These are phyloP conservation scores for Fremontodendron californicum DNA, from an alignment of 345 rosid species.

Conservation along the genomic window DNA sequence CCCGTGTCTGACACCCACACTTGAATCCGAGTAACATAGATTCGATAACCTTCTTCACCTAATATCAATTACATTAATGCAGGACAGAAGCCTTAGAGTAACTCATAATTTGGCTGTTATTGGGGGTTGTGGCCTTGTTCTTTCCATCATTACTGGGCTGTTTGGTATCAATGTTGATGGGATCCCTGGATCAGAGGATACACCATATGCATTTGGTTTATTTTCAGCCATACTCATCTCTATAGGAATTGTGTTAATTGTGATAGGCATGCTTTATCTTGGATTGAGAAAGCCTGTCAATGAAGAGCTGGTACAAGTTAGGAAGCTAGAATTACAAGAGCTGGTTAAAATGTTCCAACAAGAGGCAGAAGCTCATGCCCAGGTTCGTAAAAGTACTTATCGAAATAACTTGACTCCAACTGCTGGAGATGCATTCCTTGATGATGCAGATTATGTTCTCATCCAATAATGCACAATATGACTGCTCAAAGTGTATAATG, in stretches of 20 bases:
- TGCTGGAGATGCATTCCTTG: conserved; percentile 48
- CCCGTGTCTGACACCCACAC: no score
- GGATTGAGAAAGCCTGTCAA: conserved; percentile 70
- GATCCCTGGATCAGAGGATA: conserved; percentile 66
- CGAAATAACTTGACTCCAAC: conserved; percentile 75
- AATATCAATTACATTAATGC: conserved; percentile 4
- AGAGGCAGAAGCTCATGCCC: conserved; percentile 98
- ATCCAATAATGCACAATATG: conserved; percentile 37
- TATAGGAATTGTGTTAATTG: conserved; percentile 57
- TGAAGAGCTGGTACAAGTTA: conserved; percentile 59
- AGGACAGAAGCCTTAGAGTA: conserved; percentile 86
- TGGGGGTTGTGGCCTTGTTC: conserved; percentile 92
- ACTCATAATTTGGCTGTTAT: conserved; percentile 89
- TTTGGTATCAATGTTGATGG: conserved; percentile 99
- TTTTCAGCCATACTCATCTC: conserved; percentile 51
- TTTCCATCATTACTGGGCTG: conserved; percentile 68
- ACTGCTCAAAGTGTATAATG: not conserved
- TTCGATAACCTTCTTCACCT: not conserved
- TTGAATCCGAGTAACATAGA: no score
- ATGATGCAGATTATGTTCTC: conserved; percentile 50
- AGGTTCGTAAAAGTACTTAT: conserved; percentile 40
- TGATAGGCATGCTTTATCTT: conserved; percentile 63
- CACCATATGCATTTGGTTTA: conserved; percentile 88
- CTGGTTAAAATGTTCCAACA: conserved; percentile 86
- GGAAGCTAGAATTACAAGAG: conserved; percentile 77